Evolutionary conservation across 192 early-diverging fungal species (phyloP).

Genomic region (Podila epigama): DNA sequence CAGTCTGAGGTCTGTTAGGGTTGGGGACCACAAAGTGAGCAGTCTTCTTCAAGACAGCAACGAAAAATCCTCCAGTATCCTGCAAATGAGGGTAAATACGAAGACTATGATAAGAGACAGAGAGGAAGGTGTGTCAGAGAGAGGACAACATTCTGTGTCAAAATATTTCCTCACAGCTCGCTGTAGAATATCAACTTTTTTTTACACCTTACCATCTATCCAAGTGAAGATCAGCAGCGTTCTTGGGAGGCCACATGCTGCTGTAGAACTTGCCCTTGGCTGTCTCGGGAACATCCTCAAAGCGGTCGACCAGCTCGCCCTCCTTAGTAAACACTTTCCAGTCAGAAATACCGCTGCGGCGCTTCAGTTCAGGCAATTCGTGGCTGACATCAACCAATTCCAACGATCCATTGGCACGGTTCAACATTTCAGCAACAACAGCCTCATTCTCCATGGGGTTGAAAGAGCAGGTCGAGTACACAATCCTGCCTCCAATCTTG

Average conservation of each 20-base stretch:
- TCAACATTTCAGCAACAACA: slow-evolving; percentile 87
- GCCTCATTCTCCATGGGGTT: slow-evolving; percentile 99
- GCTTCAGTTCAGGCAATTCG: slow-evolving; percentile 79
- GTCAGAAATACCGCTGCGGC: slow-evolving; percentile 78
- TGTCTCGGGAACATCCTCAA: slow-evolving; percentile 54
- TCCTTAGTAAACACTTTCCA: slow-evolving; percentile 87
- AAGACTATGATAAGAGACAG: slow-evolving; percentile 56
- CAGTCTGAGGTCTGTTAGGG: slow-evolving; percentile 59
- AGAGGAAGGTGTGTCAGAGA: neutral
- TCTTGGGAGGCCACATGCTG: slow-evolving; percentile 68
- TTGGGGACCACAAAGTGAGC: slow-evolving; percentile 58
- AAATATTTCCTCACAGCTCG: neutral
- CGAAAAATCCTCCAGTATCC: slow-evolving; percentile 99
- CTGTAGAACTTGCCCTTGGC: slow-evolving; percentile 57
- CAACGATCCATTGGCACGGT: slow-evolving; percentile 70
- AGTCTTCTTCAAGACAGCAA: slow-evolving; percentile 94
- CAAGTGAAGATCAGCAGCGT: slow-evolving; percentile 66
- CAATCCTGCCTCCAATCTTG: slow-evolving; percentile 91
- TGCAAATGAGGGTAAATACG: slow-evolving; percentile 94
- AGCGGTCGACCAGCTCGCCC: slow-evolving; percentile 58
- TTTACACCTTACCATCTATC: slow-evolving; percentile 67
- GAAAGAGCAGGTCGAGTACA: slow-evolving; percentile 98
- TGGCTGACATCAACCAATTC: slow-evolving; percentile 87
- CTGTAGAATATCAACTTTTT: too few relatives aligned
- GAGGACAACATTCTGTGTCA: neutral